Evolutionary conservation across 2,329 filamentous ascomycete species (phyloP), one percentile per base, ranked within the genome.

Genomic region (Blastomyces emzantsi): DNA sequence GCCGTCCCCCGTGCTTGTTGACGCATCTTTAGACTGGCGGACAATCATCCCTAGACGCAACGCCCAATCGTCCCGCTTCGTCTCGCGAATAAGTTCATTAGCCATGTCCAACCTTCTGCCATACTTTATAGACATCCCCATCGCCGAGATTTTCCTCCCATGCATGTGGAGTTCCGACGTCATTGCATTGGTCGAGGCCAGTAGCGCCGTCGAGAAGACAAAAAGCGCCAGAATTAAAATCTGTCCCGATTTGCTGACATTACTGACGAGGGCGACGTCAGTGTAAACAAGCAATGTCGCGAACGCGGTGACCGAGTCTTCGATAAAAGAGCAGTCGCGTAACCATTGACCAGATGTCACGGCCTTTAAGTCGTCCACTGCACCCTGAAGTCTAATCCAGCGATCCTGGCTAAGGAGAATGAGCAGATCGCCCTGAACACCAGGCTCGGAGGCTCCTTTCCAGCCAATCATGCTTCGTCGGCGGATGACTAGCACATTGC

Each of bases 211-310:
- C 30, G 81, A 83, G n/a, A 76, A 62, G 13, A 87, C 71, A 59
- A 87, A 70, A 60, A 86, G 72, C 0, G 73, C 72, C 66, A 85
- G 77, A 49, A 87, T 75, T 3, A 82, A 73, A 11, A 85, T 71
- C 45, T 81, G 79, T 3, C 83, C 83, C 0, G 76, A 75, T 69
- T 83, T 79, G 0, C 78, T 79, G 64, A 84, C 79, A 70, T 86
- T 86, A 13, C 80, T 82, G 63, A 81, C 80, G 25, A 86, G 71
- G 1, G 81, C 79, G 6, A 82, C 83, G 54, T 82, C 81, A 2
- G 85, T 68, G 69, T 85, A 87, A 3, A 87, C 83, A 63, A 84
- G 75, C 57, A 87, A 67, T 66, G 84, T 86, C 11, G 83, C 80
- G 0, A 74, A 69, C 0, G 82, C 82, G 65, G 82, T 80, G 61